Conservation (phyloP, 192 early-diverging fungal genomes). For the Coemansia sp. region DNA sequence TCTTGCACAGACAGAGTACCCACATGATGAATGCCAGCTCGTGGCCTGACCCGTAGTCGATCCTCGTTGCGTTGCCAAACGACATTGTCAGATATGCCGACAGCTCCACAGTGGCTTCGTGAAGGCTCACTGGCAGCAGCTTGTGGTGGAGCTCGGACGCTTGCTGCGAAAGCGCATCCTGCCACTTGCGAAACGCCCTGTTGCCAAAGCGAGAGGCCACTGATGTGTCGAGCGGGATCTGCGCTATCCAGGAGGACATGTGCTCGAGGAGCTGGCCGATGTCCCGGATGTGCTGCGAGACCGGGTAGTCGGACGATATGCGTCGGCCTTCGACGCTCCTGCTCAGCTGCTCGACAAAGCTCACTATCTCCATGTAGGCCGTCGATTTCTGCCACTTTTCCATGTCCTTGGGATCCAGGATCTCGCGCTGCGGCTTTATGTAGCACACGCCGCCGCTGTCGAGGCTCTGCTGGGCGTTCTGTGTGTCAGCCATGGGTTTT, state of each 20-base stretch:
- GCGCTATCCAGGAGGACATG: constrained; percentile 65
- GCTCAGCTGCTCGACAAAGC: constrained; percentile 73
- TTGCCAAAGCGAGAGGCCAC: constrained; percentile 87
- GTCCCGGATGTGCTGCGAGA: constrained; percentile 56
- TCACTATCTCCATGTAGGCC: constrained; percentile 65
- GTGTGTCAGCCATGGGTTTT: not conserved
- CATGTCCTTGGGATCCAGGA: constrained; percentile 57
- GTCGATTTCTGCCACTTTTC: constrained; percentile 57
- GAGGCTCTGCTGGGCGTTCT: too few species aligned
- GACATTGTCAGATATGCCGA: constrained; percentile 62
- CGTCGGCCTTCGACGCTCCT: constrained; percentile 61
- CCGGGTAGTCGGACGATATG: constrained; percentile 52
- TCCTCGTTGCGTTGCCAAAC: constrained; percentile 87
- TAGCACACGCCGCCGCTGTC: too few species aligned
- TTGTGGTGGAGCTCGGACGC: constrained; percentile 18
- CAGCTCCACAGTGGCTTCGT: constrained; percentile 66
- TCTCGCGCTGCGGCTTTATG: constrained; percentile 54
- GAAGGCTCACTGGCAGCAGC: constrained; percentile 17
- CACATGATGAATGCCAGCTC: constrained; percentile 87
- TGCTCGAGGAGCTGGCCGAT: constrained; percentile 61
- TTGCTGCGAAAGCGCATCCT: constrained; percentile 50
- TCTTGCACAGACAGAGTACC: constrained; percentile 72
- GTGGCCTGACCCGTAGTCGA: constrained; percentile 98
- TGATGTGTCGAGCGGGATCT: constrained; percentile 69
- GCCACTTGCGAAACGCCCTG: constrained; percentile 81